Evolutionary conservation across 176 grass and related monocot species (phyloP), one percentile per base, ranked within the genome.

Genomic region (Avena sativa): DNA sequence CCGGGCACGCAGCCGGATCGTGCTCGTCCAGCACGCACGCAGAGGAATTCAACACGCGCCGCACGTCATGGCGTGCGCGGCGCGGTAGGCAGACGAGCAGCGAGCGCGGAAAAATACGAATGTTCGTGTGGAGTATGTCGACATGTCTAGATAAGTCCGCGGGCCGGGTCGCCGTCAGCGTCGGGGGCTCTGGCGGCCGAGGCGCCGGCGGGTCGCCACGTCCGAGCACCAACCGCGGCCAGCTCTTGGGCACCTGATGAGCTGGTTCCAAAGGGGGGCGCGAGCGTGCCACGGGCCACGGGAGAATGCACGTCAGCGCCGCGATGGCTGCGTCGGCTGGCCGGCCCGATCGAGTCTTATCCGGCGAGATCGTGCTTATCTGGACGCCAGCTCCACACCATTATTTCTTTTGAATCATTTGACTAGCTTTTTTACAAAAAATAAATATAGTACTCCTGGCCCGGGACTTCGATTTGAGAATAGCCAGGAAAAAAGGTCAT

Each of bases 121-220:
- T 30, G 15, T 2, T 36, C 26, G 23, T 12, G 49, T 82, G n/a
- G 14, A 21, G 17, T 14, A 40, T 71, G 78, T 83, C 40, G 84
- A 72, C 84, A 23, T 71, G 40, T 52, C 2, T 6, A 14, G 83
- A 90, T 90, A 86, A 82, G 88, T 14, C 25, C 25, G 6, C 28
- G 25, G 40, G 1, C 28, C 28, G 28, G 1, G 49, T 11, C 79
- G 79, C 20, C 20, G 56, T 44, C 36, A 25, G 8, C 36, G 40
- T 8, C 7, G 9, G 26, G 49, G 32, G 0, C 19, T 34, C 25
- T 17, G 86, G 57, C 71, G 79, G 47, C 30, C 34, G 43, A 10
- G 3, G 63, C 83, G 83, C 9, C 26, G 78, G 61, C 88, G n/a
- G 84, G 79, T 78, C 51, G 62, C 83, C 79, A 19, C 79, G 71